Base-by-base conservation (phyloP, 768 basidiomycete genomes). In the Lyophyllum decastes region DNA sequence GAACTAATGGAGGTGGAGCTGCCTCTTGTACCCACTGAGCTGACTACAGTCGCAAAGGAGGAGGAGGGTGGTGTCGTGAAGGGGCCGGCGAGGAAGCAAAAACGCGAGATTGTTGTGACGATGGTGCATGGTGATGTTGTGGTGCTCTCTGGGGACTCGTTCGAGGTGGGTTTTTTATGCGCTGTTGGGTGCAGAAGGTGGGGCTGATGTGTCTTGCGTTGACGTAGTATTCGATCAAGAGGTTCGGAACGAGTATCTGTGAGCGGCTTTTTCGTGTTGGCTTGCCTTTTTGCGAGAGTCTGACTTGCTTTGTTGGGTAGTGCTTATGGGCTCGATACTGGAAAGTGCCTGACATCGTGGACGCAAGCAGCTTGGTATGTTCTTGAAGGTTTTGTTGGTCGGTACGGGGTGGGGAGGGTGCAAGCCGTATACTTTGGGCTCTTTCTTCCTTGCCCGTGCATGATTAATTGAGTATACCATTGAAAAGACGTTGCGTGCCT, bases 121-220 rank as follows among this genome's bases (percentile, higher is more conserved):
- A 67, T 81, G 45, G 71, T 81, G 34, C 81, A 81, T 60, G 79
- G 80, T 0, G 78, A 80, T 55, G 64, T 75, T 19, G 49, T 78
- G 17, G 65, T 79, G 22, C 64, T 80, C 56, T 71, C 68, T 49
- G 79, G 79, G 2, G 75, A 75, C 55, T 69, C 73, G 25, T 80
- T 78, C 54, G 70, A 77, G 70, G 79, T 77, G 58, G n/a, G 73
- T 63, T 48, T 50, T 57, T 49, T 54, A 4, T 17, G 35, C 9
- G 30, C 30, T 48, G 12, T 41, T 33, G 12, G 45, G 30, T 27
- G 22, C 22, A 24, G 16, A 46, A 49, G 54, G 62, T 38, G 62
- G 52, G 55, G 24, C 46, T 62, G 33, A 48, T 34, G 24, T 26
- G 34, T 59, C 26, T 47, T 38, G 35, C 12, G n/a, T 9, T 38